phyloP scores from a whole-genome alignment of 805 yeast genomes.

The Metschnikowia henanensis region DNA sequence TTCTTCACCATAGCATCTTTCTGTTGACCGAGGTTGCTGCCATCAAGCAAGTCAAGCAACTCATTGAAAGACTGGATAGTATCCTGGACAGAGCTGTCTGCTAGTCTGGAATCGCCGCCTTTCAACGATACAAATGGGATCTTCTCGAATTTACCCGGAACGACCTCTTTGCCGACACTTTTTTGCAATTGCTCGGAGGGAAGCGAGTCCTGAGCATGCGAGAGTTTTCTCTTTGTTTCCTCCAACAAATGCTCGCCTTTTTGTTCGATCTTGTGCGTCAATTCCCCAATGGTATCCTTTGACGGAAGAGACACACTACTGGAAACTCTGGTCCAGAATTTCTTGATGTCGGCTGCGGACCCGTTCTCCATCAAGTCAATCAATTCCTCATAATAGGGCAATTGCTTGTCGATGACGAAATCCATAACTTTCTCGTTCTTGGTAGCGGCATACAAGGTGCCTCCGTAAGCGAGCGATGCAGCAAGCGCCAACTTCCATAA shows the following conservation, averaged over 20 bases:
- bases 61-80: conserved; percentile 41
- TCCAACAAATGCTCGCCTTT: conserved; percentile 35
- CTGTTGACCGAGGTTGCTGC: conserved; percentile 23
- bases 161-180: conserved; percentile 38
- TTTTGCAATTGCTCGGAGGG: conserved; percentile 45
- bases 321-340: conserved; percentile 18
- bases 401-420: conserved; percentile 42
- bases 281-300: conserved; percentile 30
- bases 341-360: conserved; percentile 31
- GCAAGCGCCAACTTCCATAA: conserved; percentile 30
- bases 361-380: conserved; percentile 39
- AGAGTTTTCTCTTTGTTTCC: conserved; percentile 37
- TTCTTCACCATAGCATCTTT: conserved; percentile 30
- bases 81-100: conserved; percentile 34
- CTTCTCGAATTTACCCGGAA: conserved; percentile 27
- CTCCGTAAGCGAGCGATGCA: conserved; percentile 36
- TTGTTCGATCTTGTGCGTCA: conserved; percentile 33
- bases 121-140: conserved; percentile 35
- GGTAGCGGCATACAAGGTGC: conserved; percentile 41
- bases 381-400: conserved; percentile 43
- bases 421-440: conserved; percentile 45
- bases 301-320: conserved; percentile 29
- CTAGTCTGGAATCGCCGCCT: conserved; percentile 20
- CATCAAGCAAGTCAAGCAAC: conserved; percentile 37
- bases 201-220: conserved; percentile 17